Percentiles rank a stretch among this genome's conserved stretches.
phyloP scores from a whole-genome alignment of 352 stramenopile genomes.

The Pythium plurisporium region DNA sequence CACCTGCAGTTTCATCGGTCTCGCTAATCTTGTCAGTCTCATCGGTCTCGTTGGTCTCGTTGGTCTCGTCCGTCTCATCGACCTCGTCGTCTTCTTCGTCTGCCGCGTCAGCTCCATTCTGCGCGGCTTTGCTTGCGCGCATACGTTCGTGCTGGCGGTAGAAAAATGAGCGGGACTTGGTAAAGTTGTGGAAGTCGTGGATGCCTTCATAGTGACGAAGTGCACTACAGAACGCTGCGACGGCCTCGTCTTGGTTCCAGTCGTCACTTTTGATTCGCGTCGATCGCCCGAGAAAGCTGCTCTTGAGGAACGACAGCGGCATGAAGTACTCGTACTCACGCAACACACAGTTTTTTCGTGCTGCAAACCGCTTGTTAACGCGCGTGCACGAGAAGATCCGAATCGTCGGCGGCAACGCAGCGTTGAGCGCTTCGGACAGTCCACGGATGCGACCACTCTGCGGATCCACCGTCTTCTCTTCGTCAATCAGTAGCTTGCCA shows the following conservation, averaged over 20 bases:
- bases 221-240: slow-evolving; percentile 41
- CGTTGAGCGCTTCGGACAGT: slow-evolving; percentile 71
- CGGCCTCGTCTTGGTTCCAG: slow-evolving; percentile 37
- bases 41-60: slow-evolving; percentile 16
- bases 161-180: slow-evolving; percentile 71
- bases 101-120: not conserved
- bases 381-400: slow-evolving; percentile 85
- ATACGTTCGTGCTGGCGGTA: slow-evolving; percentile 62
- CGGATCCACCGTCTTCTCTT: slow-evolving; percentile 59
- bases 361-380: slow-evolving; percentile 89
- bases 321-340: slow-evolving; percentile 92
- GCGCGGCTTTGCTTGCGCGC: slow-evolving; percentile 11
- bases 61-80: not conserved
- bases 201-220: slow-evolving; percentile 78
- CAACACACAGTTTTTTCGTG: slow-evolving; percentile 81
- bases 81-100: slow-evolving; percentile 12
- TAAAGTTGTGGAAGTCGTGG: slow-evolving; percentile 92
- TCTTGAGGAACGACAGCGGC: slow-evolving; percentile 68
- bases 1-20: not conserved
- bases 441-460: slow-evolving; percentile 49
- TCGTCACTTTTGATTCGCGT: not conserved
- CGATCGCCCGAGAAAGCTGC: slow-evolving; percentile 28
- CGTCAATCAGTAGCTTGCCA: slow-evolving; percentile 82
- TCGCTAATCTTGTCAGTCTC: slow-evolving; percentile 6
- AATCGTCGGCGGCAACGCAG: slow-evolving; percentile 67